These are phyloP conservation scores for Eucalyptus shirleyi DNA, from an alignment of 345 rosid species.

Conservation along the genomic window DNA sequence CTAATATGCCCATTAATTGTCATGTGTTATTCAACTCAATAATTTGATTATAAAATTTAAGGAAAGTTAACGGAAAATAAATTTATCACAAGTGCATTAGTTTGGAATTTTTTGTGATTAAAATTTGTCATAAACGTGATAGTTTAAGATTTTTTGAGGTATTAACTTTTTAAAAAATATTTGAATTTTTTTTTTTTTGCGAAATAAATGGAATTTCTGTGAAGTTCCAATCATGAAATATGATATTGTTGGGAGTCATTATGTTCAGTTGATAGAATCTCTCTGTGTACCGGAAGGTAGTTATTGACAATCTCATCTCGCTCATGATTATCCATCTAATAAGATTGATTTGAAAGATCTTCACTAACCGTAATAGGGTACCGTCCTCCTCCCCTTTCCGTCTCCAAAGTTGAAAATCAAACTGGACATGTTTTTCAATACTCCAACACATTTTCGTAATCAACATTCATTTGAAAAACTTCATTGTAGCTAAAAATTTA, in stretches of 20 bases:
- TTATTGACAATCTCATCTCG: background rate
- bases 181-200: background rate
- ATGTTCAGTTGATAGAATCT: background rate
- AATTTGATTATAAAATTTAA: no score
- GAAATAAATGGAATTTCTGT: background rate
- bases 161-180: background rate
- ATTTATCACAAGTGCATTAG: no score
- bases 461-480: background rate
- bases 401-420: background rate
- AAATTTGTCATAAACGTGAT: no score
- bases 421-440: background rate
- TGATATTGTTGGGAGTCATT: background rate
- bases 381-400: background rate
- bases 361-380: background rate
- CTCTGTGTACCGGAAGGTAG: background rate
- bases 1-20: rapidly evolving
- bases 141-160: no score
- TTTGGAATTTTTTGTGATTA: no score
- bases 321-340: background rate
- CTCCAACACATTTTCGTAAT: background rate
- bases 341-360: background rate
- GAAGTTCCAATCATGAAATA: background rate
- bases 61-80: no score
- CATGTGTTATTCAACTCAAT: no score
- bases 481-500: background rate